These are phyloP conservation scores for Phytomonas serpens DNA, from an alignment of 208 protist species.

Conservation along the genomic window DNA sequence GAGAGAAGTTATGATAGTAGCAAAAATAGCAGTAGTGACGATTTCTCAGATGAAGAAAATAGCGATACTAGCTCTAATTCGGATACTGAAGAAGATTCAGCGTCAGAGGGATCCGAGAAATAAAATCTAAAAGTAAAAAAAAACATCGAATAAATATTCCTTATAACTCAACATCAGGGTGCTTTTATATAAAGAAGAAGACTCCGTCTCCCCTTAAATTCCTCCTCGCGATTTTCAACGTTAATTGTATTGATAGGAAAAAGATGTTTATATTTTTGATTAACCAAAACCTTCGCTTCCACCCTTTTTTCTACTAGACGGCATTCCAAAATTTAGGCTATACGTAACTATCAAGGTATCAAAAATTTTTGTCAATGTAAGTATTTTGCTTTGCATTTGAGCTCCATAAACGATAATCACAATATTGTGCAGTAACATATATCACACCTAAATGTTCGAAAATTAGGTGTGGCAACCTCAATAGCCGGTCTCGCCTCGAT, in stretches of 20 bases:
- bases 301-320: not conserved
- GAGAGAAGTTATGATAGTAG: not conserved
- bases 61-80: not conserved
- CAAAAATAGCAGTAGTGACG: constrained; percentile 12
- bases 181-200: constrained; percentile 6
- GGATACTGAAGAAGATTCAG: constrained; percentile 5
- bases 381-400: not conserved
- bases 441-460: not conserved
- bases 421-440: not conserved
- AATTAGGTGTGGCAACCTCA: not conserved
- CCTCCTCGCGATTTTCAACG: not conserved
- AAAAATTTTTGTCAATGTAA: not conserved
- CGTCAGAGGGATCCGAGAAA: constrained; percentile 3
- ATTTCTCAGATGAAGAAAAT: constrained; percentile 25
- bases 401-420: not conserved
- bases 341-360: not conserved
- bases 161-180: not conserved
- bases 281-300: not conserved
- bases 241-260: not conserved
- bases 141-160: not conserved
- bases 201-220: not conserved
- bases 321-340: not conserved
- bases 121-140: constrained; percentile 9
- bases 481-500: not conserved
- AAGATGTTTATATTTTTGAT: not conserved